Evolutionary conservation across 2,329 filamentous ascomycete species (phyloP), one percentile per base, ranked within the genome.

Genomic region (Ceratocystis huliohia): DNA sequence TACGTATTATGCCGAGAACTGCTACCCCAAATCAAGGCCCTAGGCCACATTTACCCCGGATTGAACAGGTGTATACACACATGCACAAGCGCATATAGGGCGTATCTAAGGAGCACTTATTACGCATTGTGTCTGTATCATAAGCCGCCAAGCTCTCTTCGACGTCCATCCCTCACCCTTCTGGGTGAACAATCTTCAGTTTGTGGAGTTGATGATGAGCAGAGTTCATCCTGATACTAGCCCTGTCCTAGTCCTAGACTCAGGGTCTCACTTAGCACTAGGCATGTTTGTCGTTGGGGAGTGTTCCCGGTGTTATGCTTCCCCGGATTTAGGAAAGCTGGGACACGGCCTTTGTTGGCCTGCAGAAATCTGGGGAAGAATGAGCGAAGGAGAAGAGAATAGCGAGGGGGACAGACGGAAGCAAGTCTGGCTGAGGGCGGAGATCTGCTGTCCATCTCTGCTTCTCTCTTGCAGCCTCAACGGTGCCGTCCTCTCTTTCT

Each of bases 181-280:
- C 25, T 57, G 53, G 53, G 53, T 57, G 53, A 57, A 57, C 53
- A 22, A 25, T 57, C 22, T 57, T 57, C 53, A 57, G 53, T 33
- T 6, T 50, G 17, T n/a, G 46, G 17, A 22, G 20, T n/a, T n/a
- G 17, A 22, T 22, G 8, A 50, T 22, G 7, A 50, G 46, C 46
- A 50, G 33, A 37, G 33, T 10, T 37, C 33, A 37, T 37, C 33
- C 33, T 37, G 48, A 53, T 2, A 53, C 20, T 53, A 17, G 45
- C 17, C 45, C 7, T 17, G 45, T n/a, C 45, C 45, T 48, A n/a
- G 48, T 53, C 48, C 48, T 37, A 33, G 53, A 17, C 25, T 57
- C 53, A 57, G 53, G 53, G 53, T 57, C 53, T 57, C 53, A 33
- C 53, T 57, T 33, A 33, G 28, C 25, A 30, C 53, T 33, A 57